Evolutionary conservation across 169 alveolate genomes (phyloP), one percentile per base, ranked within the genome.

Genomic region (Perkinsus olseni): DNA sequence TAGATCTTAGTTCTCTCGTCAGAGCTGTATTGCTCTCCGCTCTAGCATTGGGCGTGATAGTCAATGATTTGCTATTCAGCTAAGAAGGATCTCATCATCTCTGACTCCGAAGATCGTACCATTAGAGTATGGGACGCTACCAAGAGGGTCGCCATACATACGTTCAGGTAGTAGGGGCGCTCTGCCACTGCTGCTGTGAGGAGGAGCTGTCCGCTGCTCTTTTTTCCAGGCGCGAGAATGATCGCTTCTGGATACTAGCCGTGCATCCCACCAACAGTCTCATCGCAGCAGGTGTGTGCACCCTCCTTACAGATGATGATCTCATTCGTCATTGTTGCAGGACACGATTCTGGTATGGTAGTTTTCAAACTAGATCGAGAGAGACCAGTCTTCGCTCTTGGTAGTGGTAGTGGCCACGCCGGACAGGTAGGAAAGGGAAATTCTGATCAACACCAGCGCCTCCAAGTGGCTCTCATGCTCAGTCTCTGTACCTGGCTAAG

Each of bases 111-210:
- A 96, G 99, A 98, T 94, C 97, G 98, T 91, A 97, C 98, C 20
- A 93, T 97, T 62, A 95, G 99, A 92, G 97, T 98, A 37, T 98
- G 99, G 99, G 99, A 98, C 95, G 96, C 97, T 39, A 96, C 98
- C 92, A 97, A 98, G 94, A 97, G 99, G 93, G 94, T 97, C 0
- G 95, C 97, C 45, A 96, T 98, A 39, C 98, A 97, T 94, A 96
- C 97, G 92, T 94, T 96, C 24, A 38, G 74, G 92, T 91, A 31
- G 74, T 40, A n/a, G n/a, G n/a, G n/a, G n/a, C n/a, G n/a, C n/a
- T n/a, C 38, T 74, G 38, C 38, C 10, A 28, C 91, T 31, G 91
- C 36, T 21, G 8, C 10, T 74, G 91, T 31, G 28, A 6, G 36
- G 28, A 11, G 38, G 38, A 21, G 50, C 51, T 91, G 31, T 28